phyloP scores from a whole-genome alignment of 2,329 filamentous ascomycete species.

The Colletotrichum sp. region DNA sequence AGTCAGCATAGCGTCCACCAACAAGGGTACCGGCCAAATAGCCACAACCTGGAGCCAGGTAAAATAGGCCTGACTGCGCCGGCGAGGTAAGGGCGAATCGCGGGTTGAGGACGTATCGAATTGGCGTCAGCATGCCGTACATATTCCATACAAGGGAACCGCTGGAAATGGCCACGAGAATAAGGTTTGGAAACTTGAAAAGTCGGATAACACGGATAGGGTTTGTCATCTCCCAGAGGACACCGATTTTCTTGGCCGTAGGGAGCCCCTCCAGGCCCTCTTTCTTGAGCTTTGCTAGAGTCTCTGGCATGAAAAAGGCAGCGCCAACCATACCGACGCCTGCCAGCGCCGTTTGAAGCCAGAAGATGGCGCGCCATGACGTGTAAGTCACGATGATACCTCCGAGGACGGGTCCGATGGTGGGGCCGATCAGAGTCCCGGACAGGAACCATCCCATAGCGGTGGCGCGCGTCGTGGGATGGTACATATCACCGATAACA shows the following conservation, averaged over 20 bases:
- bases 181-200: conserved; percentile 70
- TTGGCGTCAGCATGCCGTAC: conserved; percentile 71
- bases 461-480: conserved; percentile 67
- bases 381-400: conserved; percentile 73
- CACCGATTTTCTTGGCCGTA: conserved; percentile 43
- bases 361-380: conserved; percentile 74
- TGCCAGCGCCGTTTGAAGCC: conserved; percentile 69
- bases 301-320: conserved; percentile 70
- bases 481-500: conserved; percentile 63
- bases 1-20: conserved; percentile 71
- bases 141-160: conserved; percentile 74
- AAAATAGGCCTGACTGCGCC: conserved; percentile 71
- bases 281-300: conserved; percentile 66
- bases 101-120: conserved; percentile 74
- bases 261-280: conserved; percentile 63
- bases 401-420: conserved; percentile 68
- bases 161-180: conserved; percentile 62
- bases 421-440: conserved; percentile 70
- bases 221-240: conserved; percentile 58
- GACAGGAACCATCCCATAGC: conserved; percentile 71
- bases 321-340: conserved; percentile 60
- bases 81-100: conserved; percentile 69
- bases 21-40: conserved; percentile 71
- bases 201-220: conserved; percentile 68
- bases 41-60: conserved; percentile 71